These are phyloP conservation scores for Trametes cubensis DNA, from an alignment of 768 basidiomycete species.

Conservation along the genomic window DNA sequence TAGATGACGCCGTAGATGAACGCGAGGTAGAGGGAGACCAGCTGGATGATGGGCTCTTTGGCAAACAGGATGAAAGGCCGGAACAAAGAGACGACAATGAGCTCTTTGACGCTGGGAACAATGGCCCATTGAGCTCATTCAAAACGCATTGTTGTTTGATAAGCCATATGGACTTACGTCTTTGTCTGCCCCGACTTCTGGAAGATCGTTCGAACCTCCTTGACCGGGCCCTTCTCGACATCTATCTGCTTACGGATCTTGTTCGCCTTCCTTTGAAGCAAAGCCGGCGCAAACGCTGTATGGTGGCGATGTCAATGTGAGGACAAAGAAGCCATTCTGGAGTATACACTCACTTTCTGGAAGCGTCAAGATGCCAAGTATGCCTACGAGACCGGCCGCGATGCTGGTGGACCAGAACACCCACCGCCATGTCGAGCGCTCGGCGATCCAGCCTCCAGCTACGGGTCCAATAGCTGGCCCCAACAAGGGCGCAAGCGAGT, in stretches of 20 bases:
- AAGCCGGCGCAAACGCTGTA: constrained; percentile 34
- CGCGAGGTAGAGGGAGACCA: constrained; percentile 69
- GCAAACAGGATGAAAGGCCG: constrained; percentile 71
- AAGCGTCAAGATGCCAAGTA: constrained; percentile 56
- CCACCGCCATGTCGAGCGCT: constrained; percentile 29
- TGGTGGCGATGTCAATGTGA: not conserved
- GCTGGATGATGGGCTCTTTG: constrained; percentile 66
- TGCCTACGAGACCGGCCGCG: constrained; percentile 54
- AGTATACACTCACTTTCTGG: constrained; percentile 56
- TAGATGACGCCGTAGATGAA: constrained; percentile 69
- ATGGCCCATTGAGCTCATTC: not conserved
- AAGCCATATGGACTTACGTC: constrained; percentile 25
- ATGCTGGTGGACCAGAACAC: constrained; percentile 75
- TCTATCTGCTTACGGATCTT: constrained; percentile 48
- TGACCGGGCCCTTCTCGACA: constrained; percentile 44
- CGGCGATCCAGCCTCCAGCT: constrained; percentile 67
- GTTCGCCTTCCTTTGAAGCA: constrained; percentile 55
- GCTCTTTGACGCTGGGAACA: constrained; percentile 48
- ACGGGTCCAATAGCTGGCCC: constrained; percentile 70
- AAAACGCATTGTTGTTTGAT: not conserved
- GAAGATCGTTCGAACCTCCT: constrained; percentile 49
- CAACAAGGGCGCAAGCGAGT: constrained; percentile 64
- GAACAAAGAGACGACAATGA: constrained; percentile 55
- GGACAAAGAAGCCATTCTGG: too few species aligned
- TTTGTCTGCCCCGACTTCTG: constrained; percentile 47